phyloP scores from a whole-genome alignment of 345 rosid species.

The Pugionium cornutum region DNA sequence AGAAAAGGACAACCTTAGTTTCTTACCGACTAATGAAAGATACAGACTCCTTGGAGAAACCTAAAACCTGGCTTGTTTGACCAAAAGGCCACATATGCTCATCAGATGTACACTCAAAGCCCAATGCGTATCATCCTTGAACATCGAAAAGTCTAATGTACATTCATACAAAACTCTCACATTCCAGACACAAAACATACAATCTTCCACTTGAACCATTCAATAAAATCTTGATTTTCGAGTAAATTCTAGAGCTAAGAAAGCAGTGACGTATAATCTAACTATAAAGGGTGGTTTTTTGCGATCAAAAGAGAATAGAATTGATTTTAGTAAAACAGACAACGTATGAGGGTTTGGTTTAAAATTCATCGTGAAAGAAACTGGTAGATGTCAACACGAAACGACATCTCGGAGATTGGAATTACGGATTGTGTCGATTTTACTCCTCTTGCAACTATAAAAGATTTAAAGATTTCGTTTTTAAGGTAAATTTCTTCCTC shows the following conservation, averaged over 20 bases:
- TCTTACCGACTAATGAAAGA: conserved; percentile 25
- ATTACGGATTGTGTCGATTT: conserved; percentile 35
- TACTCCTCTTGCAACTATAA: neutral
- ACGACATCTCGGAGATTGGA: conserved; percentile 42
- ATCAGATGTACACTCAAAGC: conserved; percentile 24
- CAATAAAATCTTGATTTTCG: conserved; percentile 16
- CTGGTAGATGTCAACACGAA: conserved; percentile 30
- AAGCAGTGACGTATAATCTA: neutral
- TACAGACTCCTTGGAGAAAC: conserved; percentile 38
- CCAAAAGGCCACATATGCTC: conserved; percentile 18
- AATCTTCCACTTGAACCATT: conserved; percentile 18
- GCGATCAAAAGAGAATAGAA: neutral
- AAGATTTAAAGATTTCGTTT: conserved; percentile 9
- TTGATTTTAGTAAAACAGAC: neutral
- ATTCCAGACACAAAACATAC: conserved; percentile 30
- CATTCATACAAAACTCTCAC: conserved; percentile 32
- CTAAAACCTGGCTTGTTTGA: conserved; percentile 23
- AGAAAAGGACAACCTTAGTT: conserved; percentile 19
- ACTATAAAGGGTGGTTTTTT: neutral
- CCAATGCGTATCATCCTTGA: conserved; percentile 12
- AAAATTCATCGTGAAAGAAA: conserved; percentile 16
- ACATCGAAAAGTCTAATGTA: conserved; percentile 16
- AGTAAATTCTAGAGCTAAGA: conserved; percentile 11
- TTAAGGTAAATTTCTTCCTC: conserved; percentile 26
- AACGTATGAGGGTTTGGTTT: conserved; percentile 18